Evolutionary conservation across 176 grass and related monocot species (phyloP).

Genomic region (Secale cereale): DNA sequence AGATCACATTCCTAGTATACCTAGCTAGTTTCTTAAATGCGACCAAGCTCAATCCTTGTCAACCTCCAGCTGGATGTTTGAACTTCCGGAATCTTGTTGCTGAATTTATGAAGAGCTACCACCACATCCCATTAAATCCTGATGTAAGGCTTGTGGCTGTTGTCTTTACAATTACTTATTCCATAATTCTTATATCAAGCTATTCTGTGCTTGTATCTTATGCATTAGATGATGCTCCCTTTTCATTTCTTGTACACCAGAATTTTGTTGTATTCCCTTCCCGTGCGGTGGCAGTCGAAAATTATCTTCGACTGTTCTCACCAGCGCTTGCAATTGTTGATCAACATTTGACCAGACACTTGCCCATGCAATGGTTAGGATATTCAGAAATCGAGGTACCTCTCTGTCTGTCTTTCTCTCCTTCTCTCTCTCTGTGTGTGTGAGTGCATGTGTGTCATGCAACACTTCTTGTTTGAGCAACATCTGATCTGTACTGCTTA

Average conservation of each 20-base stretch:
- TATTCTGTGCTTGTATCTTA: slow-evolving; percentile 16
- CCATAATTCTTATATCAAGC: background rate
- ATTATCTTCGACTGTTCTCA: slow-evolving; percentile 76
- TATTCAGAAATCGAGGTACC: slow-evolving; percentile 72
- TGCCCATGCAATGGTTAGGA: slow-evolving; percentile 88
- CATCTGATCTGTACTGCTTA: no score
- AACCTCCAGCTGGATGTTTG: slow-evolving; percentile 79
- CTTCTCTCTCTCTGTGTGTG: background rate
- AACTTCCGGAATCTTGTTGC: slow-evolving; percentile 82
- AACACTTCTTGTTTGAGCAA: no score
- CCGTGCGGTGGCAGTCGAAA: slow-evolving; percentile 88
- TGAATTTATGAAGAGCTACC: slow-evolving; percentile 97
- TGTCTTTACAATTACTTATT: background rate
- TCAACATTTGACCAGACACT: slow-evolving; percentile 91
- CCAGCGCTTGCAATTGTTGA: slow-evolving; percentile 92
- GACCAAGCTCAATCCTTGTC: slow-evolving; percentile 72
- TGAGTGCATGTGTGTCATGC: background rate
- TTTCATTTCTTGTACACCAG: slow-evolving; percentile 53
- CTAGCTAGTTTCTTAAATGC: slow-evolving; percentile 83
- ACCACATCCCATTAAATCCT: slow-evolving; percentile 76
- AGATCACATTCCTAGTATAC: slow-evolving; percentile 93
- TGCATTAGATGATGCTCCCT: slow-evolving; percentile 24
- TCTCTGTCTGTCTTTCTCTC: background rate
- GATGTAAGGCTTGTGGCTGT: slow-evolving; percentile 62
- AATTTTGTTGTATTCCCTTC: slow-evolving; percentile 94